Evolutionary conservation across 805 yeast genomes (phyloP), one percentile per base, ranked within the genome.

Genomic region (Ogataea dorogensis): DNA sequence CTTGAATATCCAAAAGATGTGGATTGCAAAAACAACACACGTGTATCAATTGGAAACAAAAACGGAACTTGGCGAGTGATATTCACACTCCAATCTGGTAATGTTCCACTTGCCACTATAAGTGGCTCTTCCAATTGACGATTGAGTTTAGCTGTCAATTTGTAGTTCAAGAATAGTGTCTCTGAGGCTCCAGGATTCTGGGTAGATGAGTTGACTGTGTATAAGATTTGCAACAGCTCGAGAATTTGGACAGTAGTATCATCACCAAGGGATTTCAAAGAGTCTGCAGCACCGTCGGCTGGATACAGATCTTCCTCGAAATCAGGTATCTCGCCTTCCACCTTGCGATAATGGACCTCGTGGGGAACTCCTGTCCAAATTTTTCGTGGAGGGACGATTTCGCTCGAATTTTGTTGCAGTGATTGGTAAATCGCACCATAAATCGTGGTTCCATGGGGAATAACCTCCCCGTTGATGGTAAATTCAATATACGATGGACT

Each of bases 1-100:
- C 97, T 70, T 1, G 94, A 83, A 54, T 86, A 82, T 0, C 98
- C 98, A 64, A 85, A 89, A 0, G 97, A 88, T 0, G 96, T 86
- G 6, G 89, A 79, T 47, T 85, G 91, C 37, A 91, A 60, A 51
- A 86, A 87, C 45, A 79, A 73, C 27, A 84, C 68, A 40, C 97
- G 71, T 0, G 93, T 77, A 33, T 81, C 93, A 28, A 91, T 63
- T 0, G 98, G 96, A 53, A 86, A 86, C 28, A 91, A 53, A 49
- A 91, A 91, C 9, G 95, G 86, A 50, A 72, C 87, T 13, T 75
- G 70, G 36, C 81, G 70, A 0, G 95, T 79, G n/a, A 87, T 63
- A 40, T 75, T 72, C 22, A 84, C 73, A 14, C 82, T 73, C 98
- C 98, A 91, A 6, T 74, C 75, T 0, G 98, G 98, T 25, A 91